phyloP scores from a whole-genome alignment of 805 yeast species.

The Yarrowia yakushimensis region DNA sequence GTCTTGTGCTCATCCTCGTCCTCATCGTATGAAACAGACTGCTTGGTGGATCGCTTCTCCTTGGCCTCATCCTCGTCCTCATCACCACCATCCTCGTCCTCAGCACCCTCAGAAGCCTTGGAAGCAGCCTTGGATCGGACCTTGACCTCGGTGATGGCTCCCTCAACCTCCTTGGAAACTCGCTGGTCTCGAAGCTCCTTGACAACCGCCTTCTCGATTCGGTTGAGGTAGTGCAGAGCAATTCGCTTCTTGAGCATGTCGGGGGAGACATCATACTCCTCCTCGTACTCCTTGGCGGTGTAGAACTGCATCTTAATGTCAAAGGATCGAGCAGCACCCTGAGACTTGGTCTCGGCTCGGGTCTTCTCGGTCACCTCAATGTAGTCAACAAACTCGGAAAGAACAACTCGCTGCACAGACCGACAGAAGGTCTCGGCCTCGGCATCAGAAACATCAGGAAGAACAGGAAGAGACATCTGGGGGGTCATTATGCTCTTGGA shows the following conservation, averaged over 20 bases:
- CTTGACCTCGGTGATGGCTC: slow-evolving; percentile 46
- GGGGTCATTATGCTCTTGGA: slow-evolving; percentile 96
- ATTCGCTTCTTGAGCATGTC: slow-evolving; percentile 71
- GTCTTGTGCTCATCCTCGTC: slow-evolving; percentile 79
- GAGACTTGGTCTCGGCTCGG: slow-evolving; percentile 43
- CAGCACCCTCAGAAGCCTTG: slow-evolving; percentile 38
- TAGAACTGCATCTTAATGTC: slow-evolving; percentile 71
- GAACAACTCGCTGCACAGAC: slow-evolving; percentile 74
- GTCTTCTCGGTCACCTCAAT: slow-evolving; percentile 87
- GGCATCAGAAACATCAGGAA: slow-evolving; percentile 72
- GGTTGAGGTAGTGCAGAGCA: slow-evolving; percentile 58
- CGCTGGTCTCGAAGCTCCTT: slow-evolving; percentile 78
- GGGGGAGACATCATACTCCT: slow-evolving; percentile 83
- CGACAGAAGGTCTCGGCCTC: slow-evolving; percentile 92
- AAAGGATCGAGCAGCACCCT: slow-evolving; percentile 57
- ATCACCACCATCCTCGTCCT: slow-evolving; percentile 53
- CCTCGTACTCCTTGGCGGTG: slow-evolving; percentile 68
- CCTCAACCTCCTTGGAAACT: slow-evolving; percentile 46
- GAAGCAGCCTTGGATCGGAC: slow-evolving; percentile 36
- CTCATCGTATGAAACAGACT: slow-evolving; percentile 87
- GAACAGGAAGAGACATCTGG: slow-evolving; percentile 91
- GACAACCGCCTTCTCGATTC: slow-evolving; percentile 66
- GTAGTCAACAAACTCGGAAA: slow-evolving; percentile 84
- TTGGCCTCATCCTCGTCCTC: slow-evolving; percentile 61
- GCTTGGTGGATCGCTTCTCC: slow-evolving; percentile 61